Evolutionary conservation across 306 rosid genomes (phyloP), one percentile per base, ranked within the genome.

Genomic region (Hylodesmum podocarpum): DNA sequence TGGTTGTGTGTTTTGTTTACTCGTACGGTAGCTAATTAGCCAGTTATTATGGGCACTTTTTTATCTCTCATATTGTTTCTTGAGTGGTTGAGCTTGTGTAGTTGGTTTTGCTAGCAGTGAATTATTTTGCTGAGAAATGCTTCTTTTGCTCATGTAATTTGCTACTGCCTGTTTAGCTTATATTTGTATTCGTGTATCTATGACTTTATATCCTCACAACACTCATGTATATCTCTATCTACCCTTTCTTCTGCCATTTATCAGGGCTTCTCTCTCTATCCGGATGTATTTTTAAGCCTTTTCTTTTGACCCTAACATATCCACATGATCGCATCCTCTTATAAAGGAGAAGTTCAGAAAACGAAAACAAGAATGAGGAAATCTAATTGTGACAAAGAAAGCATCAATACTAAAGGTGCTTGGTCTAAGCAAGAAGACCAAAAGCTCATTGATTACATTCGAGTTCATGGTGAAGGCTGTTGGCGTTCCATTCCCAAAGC

Each of bases 371-470:
- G 18, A 50, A 89, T 88, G 96, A 88, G 91, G 80, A 88, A 78
- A 49, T 90, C 91, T 78, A 87, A 88, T 76, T 88, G 93, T 82
- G 89, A 85, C 25, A 84, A 88, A 63, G 87, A 82, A 43, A 88
- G 72, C 36, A 88, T 82, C 41, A 88, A 85, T 87, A n/a, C n/a
- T n/a, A 91, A 88, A 73, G 96, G 96, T 36, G 89, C 93, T 24
- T 91, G 93, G 91, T 88, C 93, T 12, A 87, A 87, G 78, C 90
- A 87, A 81, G 93, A 90, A 78, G 93, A 90, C 66, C 88, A 90
- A 72, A 88, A 90, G 47, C 93, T 88, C 63, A 81, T 85, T 76
- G 90, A 87, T 57, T 87, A 87, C 80, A 85, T 90, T 51, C 70
- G 66, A 64, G 49, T 79, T 76, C 88, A 88, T 44, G 96, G 96